phyloP scores from a whole-genome alignment of 306 rosid species.

The Vicia faba region DNA sequence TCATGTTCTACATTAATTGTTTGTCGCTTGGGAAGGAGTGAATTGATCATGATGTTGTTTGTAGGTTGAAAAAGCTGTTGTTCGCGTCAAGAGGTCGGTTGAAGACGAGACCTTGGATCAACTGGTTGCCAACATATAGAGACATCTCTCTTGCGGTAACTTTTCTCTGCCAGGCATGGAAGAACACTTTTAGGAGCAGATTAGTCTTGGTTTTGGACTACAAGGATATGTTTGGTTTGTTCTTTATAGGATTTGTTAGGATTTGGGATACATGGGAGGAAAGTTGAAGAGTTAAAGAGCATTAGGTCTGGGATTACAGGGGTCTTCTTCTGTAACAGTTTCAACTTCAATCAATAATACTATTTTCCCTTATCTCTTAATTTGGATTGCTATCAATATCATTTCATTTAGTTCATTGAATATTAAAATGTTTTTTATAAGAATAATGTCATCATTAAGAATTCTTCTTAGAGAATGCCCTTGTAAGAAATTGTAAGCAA shows the following conservation, averaged over 20 bases:
- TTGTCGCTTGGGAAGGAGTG: not conserved
- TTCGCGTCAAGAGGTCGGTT: constrained; percentile 51
- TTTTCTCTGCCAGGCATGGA: too few species aligned
- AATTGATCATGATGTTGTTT: constrained; percentile 21
- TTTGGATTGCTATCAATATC: not conserved
- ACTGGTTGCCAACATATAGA: constrained; percentile 37
- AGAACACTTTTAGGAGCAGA: too few species aligned
- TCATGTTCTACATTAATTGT: not conserved
- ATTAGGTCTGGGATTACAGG: not conserved
- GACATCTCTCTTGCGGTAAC: too few species aligned
- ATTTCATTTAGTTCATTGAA: not conserved
- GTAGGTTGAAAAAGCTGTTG: constrained; percentile 59
- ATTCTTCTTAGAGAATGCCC: too few species aligned
- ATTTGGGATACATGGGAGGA: too few species aligned
- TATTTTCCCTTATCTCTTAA: not conserved
- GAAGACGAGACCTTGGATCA: constrained; percentile 42
- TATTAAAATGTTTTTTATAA: too few species aligned
- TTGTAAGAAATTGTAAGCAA: too few species aligned
- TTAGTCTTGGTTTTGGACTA: not conserved
- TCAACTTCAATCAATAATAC: not conserved
- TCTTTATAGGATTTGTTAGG: too few species aligned
- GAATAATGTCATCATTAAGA: too few species aligned
- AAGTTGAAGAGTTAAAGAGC: too few species aligned
- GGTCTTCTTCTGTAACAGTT: not conserved
- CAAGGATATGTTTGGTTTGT: not conserved